Percentiles rank a stretch among this genome's conserved stretches.
phyloP scores from a whole-genome alignment of 208 protist genomes.

The Trypanosomatidae sp. region DNA sequence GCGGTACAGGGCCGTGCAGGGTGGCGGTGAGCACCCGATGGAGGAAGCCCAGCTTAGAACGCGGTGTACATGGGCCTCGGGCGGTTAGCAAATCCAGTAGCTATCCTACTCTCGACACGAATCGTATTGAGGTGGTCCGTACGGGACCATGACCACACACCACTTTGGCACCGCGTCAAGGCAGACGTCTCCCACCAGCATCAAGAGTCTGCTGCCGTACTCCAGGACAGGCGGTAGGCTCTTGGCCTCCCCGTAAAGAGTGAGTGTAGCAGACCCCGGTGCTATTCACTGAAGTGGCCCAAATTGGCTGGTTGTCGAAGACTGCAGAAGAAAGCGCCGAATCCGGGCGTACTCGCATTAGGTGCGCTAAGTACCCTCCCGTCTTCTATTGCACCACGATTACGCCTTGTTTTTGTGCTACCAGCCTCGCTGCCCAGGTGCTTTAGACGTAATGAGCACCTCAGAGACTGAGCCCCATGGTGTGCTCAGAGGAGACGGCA shows the following conservation, averaged over 20 bases:
- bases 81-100: no score
- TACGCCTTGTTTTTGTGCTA: slow-evolving; percentile 7
- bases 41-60: no score
- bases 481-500: neutral
- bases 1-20: no score
- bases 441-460: neutral
- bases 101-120: neutral
- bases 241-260: neutral
- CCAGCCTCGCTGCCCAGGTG: neutral
- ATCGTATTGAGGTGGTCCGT: neutral
- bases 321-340: neutral
- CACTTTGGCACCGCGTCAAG: neutral
- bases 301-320: no score
- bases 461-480: neutral
- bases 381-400: neutral
- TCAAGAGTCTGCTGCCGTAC: neutral
- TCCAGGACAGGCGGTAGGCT: neutral
- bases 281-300: neutral
- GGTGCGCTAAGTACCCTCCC: neutral
- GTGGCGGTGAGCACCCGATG: no score
- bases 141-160: neutral
- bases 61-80: no score
- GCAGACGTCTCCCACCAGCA: neutral
- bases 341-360: neutral
- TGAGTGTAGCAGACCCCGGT: neutral